phyloP scores from a whole-genome alignment of 768 basidiomycete genomes.

The Suillus decipiens region DNA sequence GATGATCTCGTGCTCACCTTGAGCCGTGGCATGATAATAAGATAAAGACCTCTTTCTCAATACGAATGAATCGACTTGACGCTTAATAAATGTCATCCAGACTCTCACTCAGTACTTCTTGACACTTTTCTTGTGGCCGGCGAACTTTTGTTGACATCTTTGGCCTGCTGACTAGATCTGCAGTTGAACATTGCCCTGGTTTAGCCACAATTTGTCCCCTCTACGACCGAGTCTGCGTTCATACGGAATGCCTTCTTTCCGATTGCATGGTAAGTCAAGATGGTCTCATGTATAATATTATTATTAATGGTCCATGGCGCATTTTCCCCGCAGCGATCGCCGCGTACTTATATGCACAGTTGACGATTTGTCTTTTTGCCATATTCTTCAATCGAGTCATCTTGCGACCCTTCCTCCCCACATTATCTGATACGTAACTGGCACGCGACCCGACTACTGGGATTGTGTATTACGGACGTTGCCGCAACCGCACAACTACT shows the following conservation, averaged over 20 bases:
- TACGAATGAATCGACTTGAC: neutral
- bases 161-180: neutral
- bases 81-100: neutral
- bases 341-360: constrained; percentile 1
- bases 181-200: neutral
- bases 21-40: neutral
- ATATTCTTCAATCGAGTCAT: neutral
- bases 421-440: neutral
- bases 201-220: neutral
- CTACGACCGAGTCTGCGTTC: neutral
- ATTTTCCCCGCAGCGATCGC: neutral
- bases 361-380: constrained; percentile 7
- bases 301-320: neutral
- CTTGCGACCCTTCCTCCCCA: neutral
- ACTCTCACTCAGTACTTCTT: neutral
- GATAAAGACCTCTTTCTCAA: neutral
- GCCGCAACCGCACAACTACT: neutral
- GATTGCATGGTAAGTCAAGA: neutral
- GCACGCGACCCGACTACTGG: neutral
- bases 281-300: neutral
- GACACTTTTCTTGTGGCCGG: neutral
- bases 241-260: constrained; percentile 7
- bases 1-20: neutral
- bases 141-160: constrained; percentile 2
- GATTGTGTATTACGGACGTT: neutral